Evolutionary conservation across 306 rosid genomes (phyloP), one percentile per base, ranked within the genome.

Genomic region (Malus sieversii): DNA sequence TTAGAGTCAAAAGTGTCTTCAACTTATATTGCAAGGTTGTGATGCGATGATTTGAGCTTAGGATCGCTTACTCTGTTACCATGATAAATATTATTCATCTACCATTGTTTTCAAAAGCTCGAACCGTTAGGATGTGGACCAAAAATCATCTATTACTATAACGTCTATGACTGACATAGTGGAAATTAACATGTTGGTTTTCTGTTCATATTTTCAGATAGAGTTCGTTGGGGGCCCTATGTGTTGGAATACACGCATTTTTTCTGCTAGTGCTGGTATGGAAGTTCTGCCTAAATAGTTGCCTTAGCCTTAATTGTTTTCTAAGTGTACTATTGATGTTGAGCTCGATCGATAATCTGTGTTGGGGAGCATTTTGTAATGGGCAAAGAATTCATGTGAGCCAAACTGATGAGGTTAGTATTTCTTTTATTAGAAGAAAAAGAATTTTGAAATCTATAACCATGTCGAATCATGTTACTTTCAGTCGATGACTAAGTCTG

Each of bases 221-320:
- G 99, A 95, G 86, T 92, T 95, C 77, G 97, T 95, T 73, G 98
- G 99, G 38, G 97, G 97, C 61, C 97, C 97, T 27, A 86, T 95
- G 96, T 95, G 99, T 79, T 95, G 99, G 99, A 90, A 90, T 82
- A 92, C 93, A 20, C 93, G 93, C 79, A 85, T 72, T 63, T 95
- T 95, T 84, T 85, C 97, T 84, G 97, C 99, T 78, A 88, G 86
- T 75, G 83, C 97, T 60, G 93, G 97, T 95, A 71, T 77, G 79
- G 59, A 75, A 70, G 44, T 59, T 68, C 51, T 73, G 27, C 80
- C 38, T 45, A 68, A 71, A 23, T 78, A 65, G 32, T 73, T 78
- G 51, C 40, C 71, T 75, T 45, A 19, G 66, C 59, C 72, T 63
- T 35, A n/a, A 71, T 71, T 79, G 66, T 65, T 68, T 80, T 76